A percentile compares a stretch with the other conserved stretches of the same genome.
These are phyloP conservation scores for Lasiodiplodia sp. DNA, from an alignment of 2,329 filamentous ascomycete genomes.

Conservation along the genomic window DNA sequence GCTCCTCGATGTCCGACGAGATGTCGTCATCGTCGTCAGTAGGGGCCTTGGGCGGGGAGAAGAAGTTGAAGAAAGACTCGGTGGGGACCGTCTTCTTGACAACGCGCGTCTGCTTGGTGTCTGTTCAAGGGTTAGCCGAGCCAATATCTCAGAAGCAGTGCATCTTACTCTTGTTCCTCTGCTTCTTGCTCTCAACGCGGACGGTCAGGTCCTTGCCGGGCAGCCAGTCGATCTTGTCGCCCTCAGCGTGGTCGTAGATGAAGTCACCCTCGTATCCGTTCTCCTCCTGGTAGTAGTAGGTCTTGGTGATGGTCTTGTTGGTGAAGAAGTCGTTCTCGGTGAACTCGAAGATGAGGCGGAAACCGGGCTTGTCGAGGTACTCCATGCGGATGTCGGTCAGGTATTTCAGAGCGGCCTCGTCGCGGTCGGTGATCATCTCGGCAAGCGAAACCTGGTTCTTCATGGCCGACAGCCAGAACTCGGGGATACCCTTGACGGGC, in stretches of 20 bases:
- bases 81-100: conserved; percentile 99
- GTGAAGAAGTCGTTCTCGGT: conserved; percentile 94
- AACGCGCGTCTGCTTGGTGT: conserved; percentile 98
- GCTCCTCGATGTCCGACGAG: conserved; percentile 92
- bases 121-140: conserved; percentile 56
- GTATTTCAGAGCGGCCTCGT: conserved; percentile 90
- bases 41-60: conserved; percentile 90
- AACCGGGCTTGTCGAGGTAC: conserved; percentile 97
- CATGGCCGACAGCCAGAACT: conserved; percentile 99
- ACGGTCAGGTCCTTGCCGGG: conserved; percentile 91
- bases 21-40: conserved; percentile 77
- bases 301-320: conserved; percentile 97
- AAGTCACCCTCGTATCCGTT: conserved; percentile 98
- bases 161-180: conserved; percentile 95
- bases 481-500: conserved; percentile 81
- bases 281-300: conserved; percentile 99
- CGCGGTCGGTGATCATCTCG: conserved; percentile 98
- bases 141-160: background rate
- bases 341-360: conserved; percentile 98
- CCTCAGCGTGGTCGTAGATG: conserved; percentile 99
- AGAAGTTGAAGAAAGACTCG: conserved; percentile 98
- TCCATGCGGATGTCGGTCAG: conserved; percentile 97
- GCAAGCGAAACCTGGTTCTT: conserved; percentile 98
- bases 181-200: conserved; percentile 97
- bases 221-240: conserved; percentile 98